Evolutionary conservation across 148 eudicot species (phyloP).

Genomic region (Rhododendron griersonianum): DNA sequence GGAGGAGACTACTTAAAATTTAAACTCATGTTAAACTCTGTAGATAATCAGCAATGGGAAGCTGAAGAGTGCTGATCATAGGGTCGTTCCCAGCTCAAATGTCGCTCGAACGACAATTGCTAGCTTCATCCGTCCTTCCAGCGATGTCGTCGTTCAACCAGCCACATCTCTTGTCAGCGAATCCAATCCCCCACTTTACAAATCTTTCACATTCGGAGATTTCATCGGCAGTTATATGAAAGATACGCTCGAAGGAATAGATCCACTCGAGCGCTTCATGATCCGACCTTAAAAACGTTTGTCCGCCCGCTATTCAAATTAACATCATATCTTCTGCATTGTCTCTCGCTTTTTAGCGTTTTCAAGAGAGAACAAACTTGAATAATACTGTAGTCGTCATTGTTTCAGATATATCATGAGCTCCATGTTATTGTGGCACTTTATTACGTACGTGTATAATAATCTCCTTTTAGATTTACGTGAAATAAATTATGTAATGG

Average conservation of each 20-base stretch:
- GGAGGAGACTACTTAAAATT: neutral
- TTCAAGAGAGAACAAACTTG: neutral
- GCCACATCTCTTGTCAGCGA: neutral
- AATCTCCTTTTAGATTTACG: neutral
- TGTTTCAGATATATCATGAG: neutral
- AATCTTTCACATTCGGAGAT: neutral
- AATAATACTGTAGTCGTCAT: neutral
- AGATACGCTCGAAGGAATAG: neutral
- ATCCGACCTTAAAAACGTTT: neutral
- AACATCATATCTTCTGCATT: neutral
- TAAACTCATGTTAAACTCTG: too few relatives aligned
- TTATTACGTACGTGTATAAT: neutral
- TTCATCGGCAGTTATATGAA: neutral
- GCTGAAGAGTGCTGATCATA: conserved; percentile 7
- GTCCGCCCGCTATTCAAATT: neutral
- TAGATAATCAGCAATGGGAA: conserved; percentile 12
- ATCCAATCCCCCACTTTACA: neutral
- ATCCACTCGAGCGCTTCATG: too few relatives aligned
- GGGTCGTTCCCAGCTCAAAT: neutral
- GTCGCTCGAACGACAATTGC: neutral
- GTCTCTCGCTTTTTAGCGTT: neutral
- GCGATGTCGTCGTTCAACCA: neutral
- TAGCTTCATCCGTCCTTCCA: neutral
- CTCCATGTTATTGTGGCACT: neutral
- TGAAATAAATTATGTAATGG: neutral